Conservation (phyloP, 2,329 filamentous ascomycete species). For the Venturia aucupariae region DNA sequence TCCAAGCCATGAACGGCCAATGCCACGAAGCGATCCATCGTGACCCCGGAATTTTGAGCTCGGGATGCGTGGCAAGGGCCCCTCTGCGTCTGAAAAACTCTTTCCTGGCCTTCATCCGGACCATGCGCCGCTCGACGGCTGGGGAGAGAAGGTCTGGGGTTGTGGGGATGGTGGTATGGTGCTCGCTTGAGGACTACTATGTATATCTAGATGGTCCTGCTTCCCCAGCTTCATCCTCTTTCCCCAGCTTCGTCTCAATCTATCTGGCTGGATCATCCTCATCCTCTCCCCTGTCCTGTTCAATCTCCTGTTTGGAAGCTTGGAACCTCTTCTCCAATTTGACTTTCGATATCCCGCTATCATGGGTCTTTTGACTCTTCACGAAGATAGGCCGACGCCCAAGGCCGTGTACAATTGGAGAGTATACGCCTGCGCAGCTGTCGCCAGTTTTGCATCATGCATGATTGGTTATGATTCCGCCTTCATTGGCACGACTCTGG, state of each 20-base stretch:
- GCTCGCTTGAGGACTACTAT: neutral
- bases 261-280: neutral
- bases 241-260: neutral
- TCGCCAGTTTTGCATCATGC: constrained; percentile 48
- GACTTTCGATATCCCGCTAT: constrained; percentile 15
- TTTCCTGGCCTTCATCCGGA: neutral
- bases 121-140: neutral
- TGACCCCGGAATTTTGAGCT: neutral
- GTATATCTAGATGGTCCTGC: constrained; percentile 3
- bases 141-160: neutral
- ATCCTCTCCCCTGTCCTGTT: neutral
- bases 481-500: constrained; percentile 70
- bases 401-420: constrained; percentile 52
- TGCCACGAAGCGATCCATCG: neutral
- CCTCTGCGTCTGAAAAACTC: constrained; percentile 1
- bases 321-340: too few relatives aligned
- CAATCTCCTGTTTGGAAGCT: too few relatives aligned
- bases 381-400: constrained; percentile 44
- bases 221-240: neutral
- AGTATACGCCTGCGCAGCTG: constrained; percentile 45
- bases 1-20: neutral
- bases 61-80: neutral
- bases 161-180: neutral
- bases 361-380: constrained; percentile 32
- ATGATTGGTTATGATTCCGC: constrained; percentile 60